Evolutionary conservation across 495 filamentous ascomycete species (phyloP).

Genomic region (Tetracladium setigerum): DNA sequence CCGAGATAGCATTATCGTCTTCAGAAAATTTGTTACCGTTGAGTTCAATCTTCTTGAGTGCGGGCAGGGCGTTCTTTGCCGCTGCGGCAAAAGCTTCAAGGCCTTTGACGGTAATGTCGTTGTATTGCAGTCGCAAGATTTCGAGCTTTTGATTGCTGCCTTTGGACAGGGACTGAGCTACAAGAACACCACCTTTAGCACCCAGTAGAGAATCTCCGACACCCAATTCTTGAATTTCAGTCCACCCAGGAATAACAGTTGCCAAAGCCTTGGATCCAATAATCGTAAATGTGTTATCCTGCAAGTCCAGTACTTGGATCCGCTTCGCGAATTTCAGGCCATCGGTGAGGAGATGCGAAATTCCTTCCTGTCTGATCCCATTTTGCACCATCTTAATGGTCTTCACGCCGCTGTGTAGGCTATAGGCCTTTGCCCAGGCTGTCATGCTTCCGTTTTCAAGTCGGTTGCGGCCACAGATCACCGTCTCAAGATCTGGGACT

Average conservation of each 20-base stretch:
- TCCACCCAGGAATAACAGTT: slow-evolving; percentile 66
- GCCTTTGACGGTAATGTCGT: slow-evolving; percentile 75
- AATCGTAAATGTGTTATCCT: slow-evolving; percentile 94
- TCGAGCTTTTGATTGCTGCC: slow-evolving; percentile 72
- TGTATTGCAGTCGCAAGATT: slow-evolving; percentile 81
- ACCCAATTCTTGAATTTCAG: slow-evolving; percentile 69
- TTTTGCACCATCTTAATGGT: slow-evolving; percentile 98
- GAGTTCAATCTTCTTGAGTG: slow-evolving; percentile 74
- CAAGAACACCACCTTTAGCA: slow-evolving; percentile 64
- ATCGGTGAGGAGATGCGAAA: slow-evolving; percentile 64
- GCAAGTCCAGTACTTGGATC: slow-evolving; percentile 75
- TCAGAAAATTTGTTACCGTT: slow-evolving; percentile 95
- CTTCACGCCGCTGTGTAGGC: slow-evolving; percentile 69
- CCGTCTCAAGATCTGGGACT: slow-evolving; percentile 78
- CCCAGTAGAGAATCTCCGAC: slow-evolving; percentile 83
- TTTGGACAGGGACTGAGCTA: slow-evolving; percentile 64
- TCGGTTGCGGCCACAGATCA: slow-evolving; percentile 92
- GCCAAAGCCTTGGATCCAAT: slow-evolving; percentile 73
- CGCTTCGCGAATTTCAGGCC: slow-evolving; percentile 60
- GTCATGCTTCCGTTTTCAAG: slow-evolving; percentile 94
- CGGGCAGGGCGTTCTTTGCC: slow-evolving; percentile 56
- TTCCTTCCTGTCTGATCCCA: slow-evolving; percentile 91
- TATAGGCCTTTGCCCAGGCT: slow-evolving; percentile 83
- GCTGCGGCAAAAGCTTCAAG: slow-evolving; percentile 62
- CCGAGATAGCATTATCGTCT: slow-evolving; percentile 58